A percentile compares a stretch with the other conserved stretches of the same genome.
phyloP scores from a whole-genome alignment of 768 basidiomycete species.

The Suillus clintonianus region DNA sequence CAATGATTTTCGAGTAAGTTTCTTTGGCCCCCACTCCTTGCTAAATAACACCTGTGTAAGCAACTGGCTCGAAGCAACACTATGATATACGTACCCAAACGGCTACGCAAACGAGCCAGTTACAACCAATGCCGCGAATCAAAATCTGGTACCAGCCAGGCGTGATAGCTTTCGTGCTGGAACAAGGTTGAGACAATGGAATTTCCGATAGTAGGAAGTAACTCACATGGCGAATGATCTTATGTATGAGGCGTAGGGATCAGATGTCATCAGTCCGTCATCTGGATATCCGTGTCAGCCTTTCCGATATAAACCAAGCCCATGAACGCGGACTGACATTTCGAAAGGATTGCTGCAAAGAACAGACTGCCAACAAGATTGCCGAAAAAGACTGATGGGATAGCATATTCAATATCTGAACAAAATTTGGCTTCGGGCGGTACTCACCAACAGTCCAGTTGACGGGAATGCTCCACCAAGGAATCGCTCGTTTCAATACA shows the following conservation, averaged over 20 bases:
- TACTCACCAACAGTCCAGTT: slow-evolving; percentile 68
- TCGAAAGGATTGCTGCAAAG: slow-evolving; percentile 65
- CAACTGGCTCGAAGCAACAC: slow-evolving; percentile 1
- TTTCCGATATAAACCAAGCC: background rate
- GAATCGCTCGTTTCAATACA: slow-evolving; percentile 56
- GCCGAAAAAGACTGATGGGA: slow-evolving; percentile 59
- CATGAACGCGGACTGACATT: slow-evolving; percentile 46
- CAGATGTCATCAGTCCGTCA: slow-evolving; percentile 56
- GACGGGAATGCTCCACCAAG: slow-evolving; percentile 67
- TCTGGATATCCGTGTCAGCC: slow-evolving; percentile 36
- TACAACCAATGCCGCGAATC: slow-evolving; percentile 72
- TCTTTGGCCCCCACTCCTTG: slow-evolving; percentile 71
- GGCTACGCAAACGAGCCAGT: slow-evolving; percentile 74
- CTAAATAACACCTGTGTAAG: slow-evolving; percentile 33
- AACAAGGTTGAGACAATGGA: background rate
- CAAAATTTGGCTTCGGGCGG: background rate
- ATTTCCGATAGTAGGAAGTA: background rate
- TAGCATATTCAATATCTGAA: slow-evolving; percentile 5
- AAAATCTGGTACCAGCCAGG: slow-evolving; percentile 76
- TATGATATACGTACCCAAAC: slow-evolving; percentile 57
- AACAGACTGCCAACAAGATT: slow-evolving; percentile 71
- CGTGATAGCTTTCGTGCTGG: slow-evolving; percentile 60
- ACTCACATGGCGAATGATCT: slow-evolving; percentile 58
- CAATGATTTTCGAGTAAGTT: slow-evolving; percentile 68
- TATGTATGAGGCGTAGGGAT: slow-evolving; percentile 60